A percentile compares a stretch with the other conserved stretches of the same genome.
Conservation (phyloP, 768 basidiomycete species). For the Sporobolomyces pararoseus region DNA sequence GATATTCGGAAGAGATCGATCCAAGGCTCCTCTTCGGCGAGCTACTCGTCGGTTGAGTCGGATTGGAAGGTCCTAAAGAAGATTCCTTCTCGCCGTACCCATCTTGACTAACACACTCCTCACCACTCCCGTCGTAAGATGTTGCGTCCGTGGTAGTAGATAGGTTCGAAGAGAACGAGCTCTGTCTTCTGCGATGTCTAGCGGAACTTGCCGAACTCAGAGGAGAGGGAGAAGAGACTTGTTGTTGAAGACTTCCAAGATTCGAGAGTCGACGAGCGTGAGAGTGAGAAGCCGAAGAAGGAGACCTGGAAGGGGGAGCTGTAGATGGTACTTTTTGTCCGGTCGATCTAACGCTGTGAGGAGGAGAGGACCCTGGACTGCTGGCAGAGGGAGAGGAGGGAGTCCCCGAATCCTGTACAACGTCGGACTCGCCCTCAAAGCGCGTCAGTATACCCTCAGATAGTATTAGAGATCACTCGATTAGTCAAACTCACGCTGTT, state of each 20-base stretch:
- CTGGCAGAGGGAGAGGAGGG: background rate
- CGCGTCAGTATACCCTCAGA: background rate
- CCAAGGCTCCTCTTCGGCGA: background rate
- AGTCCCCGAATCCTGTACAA: background rate
- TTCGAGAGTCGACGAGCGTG: constrained; percentile 14
- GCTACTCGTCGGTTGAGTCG: background rate
- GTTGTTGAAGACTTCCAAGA: constrained; percentile 7
- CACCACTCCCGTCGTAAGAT: constrained; percentile 30
- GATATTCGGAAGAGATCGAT: constrained; percentile 1
- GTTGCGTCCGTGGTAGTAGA: constrained; percentile 33
- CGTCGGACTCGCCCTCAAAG: background rate
- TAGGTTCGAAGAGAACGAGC: constrained; percentile 34
- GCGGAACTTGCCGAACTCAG: constrained; percentile 27
- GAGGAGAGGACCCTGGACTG: constrained; percentile 9
- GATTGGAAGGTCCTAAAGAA: background rate
- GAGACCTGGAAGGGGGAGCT: background rate
- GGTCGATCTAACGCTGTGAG: background rate
- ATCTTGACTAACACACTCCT: constrained; percentile 23
- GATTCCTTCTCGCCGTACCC: constrained; percentile 9
- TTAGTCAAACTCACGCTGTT: background rate
- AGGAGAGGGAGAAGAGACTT: constrained; percentile 19
- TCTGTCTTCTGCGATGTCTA: constrained; percentile 12
- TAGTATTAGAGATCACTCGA: background rate
- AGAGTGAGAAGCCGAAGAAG: background rate
- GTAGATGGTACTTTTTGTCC: background rate